Percentiles rank a stretch among this genome's conserved stretches.
phyloP scores from a whole-genome alignment of 1,284 basidiomycete genomes.

The Salmacisia buchloeana region DNA sequence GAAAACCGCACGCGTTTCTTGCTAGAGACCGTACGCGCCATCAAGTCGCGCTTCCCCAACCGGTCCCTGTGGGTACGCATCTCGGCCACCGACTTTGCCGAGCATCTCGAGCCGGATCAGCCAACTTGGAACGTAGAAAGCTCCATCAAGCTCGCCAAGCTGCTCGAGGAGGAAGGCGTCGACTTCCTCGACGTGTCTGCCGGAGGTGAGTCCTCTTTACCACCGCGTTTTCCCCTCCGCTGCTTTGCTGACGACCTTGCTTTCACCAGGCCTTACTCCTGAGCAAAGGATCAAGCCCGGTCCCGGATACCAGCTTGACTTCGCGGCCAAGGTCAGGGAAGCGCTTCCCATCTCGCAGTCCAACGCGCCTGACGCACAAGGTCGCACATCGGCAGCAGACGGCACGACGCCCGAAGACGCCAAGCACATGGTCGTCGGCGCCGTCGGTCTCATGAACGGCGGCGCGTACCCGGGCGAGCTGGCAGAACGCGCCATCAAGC shows the following conservation, averaged over 20 bases:
- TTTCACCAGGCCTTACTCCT: constrained; percentile 18
- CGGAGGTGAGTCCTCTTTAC: constrained; percentile 19
- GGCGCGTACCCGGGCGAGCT: constrained; percentile 25
- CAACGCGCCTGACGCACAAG: not conserved
- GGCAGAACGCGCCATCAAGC: constrained; percentile 33
- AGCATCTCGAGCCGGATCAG: constrained; percentile 21
- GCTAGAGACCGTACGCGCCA: constrained; percentile 25
- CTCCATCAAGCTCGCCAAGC: constrained; percentile 29
- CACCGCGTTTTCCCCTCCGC: not conserved
- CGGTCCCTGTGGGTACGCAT: constrained; percentile 46
- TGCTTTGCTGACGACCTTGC: not conserved
- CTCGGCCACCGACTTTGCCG: constrained; percentile 40
- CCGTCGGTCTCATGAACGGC: constrained; percentile 44
- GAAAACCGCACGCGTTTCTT: constrained; percentile 38
- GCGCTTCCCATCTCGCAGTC: constrained; percentile 16
- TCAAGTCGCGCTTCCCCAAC: constrained; percentile 37
- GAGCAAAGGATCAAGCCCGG: constrained; percentile 29
- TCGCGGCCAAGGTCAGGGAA: constrained; percentile 25
- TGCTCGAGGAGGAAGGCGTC: constrained; percentile 35
- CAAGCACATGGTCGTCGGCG: constrained; percentile 32
- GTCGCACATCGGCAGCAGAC: not conserved
- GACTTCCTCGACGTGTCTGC: constrained; percentile 43
- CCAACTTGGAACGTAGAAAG: constrained; percentile 37
- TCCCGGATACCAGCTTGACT: constrained; percentile 42
- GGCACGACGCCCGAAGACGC: constrained; percentile 6